Conservation (phyloP, 148 eudicot species). For the Chenopodium album region DNA sequence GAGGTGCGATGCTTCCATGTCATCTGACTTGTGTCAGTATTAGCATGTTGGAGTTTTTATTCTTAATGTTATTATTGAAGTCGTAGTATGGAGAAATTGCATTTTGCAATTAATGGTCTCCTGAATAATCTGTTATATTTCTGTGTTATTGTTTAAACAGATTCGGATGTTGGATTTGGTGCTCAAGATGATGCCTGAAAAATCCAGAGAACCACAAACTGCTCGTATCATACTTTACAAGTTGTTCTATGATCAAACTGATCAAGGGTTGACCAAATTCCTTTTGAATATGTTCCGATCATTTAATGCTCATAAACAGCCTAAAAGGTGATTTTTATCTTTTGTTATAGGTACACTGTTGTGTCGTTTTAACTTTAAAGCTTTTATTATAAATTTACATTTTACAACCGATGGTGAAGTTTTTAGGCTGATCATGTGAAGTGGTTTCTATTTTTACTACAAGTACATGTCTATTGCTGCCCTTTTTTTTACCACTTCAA, state of each 20-base stretch:
- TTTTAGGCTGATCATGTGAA: not conserved
- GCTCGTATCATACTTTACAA: conserved; percentile 87
- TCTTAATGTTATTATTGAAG: not conserved
- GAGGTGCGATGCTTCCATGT: not conserved
- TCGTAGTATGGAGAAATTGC: not conserved
- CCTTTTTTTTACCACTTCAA: not conserved
- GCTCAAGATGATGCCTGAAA: conserved; percentile 80
- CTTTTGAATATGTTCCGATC: conserved; percentile 76
- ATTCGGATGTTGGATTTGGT: conserved; percentile 91
- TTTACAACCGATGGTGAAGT: not conserved
- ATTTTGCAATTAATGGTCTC: not conserved
- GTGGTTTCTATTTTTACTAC: not conserved
- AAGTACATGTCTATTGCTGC: not conserved
- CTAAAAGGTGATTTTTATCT: conserved; percentile 62
- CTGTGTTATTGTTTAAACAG: conserved; percentile 37
- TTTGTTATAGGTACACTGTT: not conserved
- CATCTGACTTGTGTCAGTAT: not conserved
- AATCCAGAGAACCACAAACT: conserved; percentile 79
- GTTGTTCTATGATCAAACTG: conserved; percentile 98
- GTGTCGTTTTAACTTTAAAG: not conserved
- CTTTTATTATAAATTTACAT: not conserved
- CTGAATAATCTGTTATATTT: not conserved
- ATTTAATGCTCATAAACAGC: conserved; percentile 84
- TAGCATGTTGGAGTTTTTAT: not conserved
- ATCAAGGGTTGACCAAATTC: conserved; percentile 92